phyloP scores from a whole-genome alignment of 2,329 filamentous ascomycete genomes.

The Metarhizium sp. region DNA sequence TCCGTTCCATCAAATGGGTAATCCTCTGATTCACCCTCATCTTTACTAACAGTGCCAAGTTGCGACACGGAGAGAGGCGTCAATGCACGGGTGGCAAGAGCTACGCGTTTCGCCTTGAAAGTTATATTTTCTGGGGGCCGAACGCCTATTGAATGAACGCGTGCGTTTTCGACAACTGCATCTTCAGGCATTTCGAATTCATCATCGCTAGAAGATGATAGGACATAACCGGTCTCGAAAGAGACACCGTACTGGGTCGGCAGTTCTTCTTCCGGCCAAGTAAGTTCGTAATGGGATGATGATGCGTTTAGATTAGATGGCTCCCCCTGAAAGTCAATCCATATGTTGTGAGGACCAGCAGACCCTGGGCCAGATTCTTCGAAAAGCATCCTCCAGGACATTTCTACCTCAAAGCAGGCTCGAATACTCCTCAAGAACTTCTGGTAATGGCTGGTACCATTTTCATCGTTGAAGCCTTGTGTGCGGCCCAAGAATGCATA shows the following conservation, averaged over 20 bases:
- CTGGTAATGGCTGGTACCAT: slow-evolving; percentile 7
- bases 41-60: background rate
- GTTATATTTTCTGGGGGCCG: background rate
- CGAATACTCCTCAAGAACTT: slow-evolving; percentile 21
- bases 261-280: slow-evolving; percentile 19
- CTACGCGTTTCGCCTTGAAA: slow-evolving; percentile 18
- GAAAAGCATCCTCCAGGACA: slow-evolving; percentile 23
- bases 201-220: slow-evolving; percentile 10
- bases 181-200: slow-evolving; percentile 2
- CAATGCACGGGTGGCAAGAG: slow-evolving; percentile 18
- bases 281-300: background rate
- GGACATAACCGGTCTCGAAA: background rate
- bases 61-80: slow-evolving; percentile 14
- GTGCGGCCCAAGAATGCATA: slow-evolving; percentile 8
- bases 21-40: background rate
- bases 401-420: slow-evolving; percentile 37
- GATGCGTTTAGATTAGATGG: background rate
- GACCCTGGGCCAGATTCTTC: slow-evolving; percentile 10
- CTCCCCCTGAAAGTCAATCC: slow-evolving; percentile 16
- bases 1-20: slow-evolving; percentile 12
- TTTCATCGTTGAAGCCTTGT: slow-evolving; percentile 6
- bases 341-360: slow-evolving; percentile 24
- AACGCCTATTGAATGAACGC: background rate
- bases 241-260: slow-evolving; percentile 7
- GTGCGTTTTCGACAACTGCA: background rate